These are phyloP conservation scores for Herpetospermum pedunculosum DNA, from an alignment of 306 rosid species.

Conservation along the genomic window DNA sequence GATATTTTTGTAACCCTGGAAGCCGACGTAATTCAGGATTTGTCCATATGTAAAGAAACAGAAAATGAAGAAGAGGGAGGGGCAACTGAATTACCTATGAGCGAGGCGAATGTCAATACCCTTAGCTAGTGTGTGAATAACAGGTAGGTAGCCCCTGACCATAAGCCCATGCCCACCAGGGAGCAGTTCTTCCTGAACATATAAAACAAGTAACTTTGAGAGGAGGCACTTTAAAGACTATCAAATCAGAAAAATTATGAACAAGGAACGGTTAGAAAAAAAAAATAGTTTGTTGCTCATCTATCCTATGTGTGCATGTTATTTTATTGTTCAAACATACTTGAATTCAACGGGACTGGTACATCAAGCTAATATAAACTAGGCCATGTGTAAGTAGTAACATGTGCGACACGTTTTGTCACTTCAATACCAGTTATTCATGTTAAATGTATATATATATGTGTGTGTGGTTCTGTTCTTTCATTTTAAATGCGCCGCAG, in stretches of 20 bases:
- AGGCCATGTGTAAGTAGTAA: background rate
- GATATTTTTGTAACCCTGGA: constrained; percentile 75
- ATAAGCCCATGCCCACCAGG: constrained; percentile 99
- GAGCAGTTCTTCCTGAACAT: constrained; percentile 69
- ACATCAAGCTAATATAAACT: background rate
- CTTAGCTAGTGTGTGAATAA: constrained; percentile 89
- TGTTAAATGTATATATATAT: background rate
- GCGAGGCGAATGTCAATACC: constrained; percentile 81
- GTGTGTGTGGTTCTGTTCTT: background rate
- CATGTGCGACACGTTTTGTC: background rate
- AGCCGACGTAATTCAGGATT: constrained; percentile 8
- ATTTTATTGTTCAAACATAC: background rate
- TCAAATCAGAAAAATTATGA: background rate
- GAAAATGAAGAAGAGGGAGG: background rate
- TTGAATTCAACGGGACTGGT: background rate
- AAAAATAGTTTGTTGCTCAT: background rate
- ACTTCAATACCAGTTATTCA: background rate
- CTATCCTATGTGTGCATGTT: background rate
- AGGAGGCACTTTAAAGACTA: background rate
- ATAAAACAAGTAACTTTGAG: background rate
- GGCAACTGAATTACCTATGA: constrained; percentile 45
- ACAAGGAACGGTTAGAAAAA: background rate
- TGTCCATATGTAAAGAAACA: constrained; percentile 1
- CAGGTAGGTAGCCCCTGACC: constrained; percentile 94
- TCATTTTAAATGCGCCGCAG: background rate